Conservation (phyloP, 1,284 basidiomycete genomes). For the Tremellales sp. region DNA sequence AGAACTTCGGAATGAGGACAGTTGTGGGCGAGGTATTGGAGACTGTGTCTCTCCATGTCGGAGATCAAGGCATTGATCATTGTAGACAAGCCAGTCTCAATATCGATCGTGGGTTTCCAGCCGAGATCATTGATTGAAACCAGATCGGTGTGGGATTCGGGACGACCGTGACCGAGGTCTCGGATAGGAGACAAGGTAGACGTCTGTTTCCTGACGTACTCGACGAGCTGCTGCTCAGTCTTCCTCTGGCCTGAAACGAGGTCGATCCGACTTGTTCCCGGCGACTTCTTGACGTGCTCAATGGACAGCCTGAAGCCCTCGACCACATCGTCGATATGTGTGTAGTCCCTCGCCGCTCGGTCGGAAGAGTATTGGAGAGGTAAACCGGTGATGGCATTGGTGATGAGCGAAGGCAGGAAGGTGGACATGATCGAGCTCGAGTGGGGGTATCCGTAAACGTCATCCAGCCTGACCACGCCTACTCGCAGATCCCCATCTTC, state of each 20-base stretch:
- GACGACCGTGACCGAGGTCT: conserved; percentile 26
- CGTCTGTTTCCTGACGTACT: conserved; percentile 30
- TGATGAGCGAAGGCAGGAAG: conserved; percentile 37
- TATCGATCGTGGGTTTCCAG: conserved; percentile 23
- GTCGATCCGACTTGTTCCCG: conserved; percentile 19
- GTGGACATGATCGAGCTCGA: conserved; percentile 27
- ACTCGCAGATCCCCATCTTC: conserved; percentile 1
- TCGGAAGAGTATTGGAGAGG: conserved; percentile 42
- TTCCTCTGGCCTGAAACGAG: conserved; percentile 38
- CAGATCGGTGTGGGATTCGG: conserved; percentile 9
- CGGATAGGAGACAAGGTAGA: conserved; percentile 38
- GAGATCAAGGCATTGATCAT: conserved; percentile 22
- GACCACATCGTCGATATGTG: conserved; percentile 41
- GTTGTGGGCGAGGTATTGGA: conserved; percentile 25
- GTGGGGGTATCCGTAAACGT: conserved; percentile 40
- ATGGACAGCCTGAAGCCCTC: conserved; percentile 27
- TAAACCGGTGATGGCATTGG: conserved; percentile 35
- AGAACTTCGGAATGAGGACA: conserved; percentile 28
- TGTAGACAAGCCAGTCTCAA: conserved; percentile 24
- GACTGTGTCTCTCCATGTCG: conserved; percentile 25
- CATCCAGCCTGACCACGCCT: conserved; percentile 37
- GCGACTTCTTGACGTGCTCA: conserved; percentile 4
- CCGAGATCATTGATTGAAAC: no score
- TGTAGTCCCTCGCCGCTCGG: conserved; percentile 28
- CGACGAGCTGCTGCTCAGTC: conserved; percentile 30